Percentiles rank a stretch among this genome's conserved stretches.
Conservation (phyloP, 2,329 filamentous ascomycete genomes). For the Colletotrichum ledebouriae region DNA sequence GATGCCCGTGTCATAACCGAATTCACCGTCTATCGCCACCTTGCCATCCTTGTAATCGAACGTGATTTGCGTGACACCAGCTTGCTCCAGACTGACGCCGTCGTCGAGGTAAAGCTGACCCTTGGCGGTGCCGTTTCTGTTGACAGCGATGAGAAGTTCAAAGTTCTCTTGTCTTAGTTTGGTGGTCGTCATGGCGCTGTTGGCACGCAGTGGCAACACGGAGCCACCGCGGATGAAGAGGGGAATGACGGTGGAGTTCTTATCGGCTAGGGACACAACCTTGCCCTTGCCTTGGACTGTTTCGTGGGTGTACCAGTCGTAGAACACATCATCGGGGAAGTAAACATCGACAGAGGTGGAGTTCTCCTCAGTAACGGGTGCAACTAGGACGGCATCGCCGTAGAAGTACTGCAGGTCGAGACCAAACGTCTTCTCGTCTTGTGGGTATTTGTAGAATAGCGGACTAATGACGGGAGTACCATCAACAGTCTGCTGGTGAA, state of each 20-base stretch:
- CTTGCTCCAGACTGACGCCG: constrained; percentile 74
- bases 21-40: constrained; percentile 65
- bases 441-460: constrained; percentile 78
- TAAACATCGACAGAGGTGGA: constrained; percentile 61
- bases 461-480: constrained; percentile 78
- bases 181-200: constrained; percentile 72
- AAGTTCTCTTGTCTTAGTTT: constrained; percentile 76
- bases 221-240: constrained; percentile 75
- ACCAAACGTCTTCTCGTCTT: constrained; percentile 59
- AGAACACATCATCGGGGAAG: constrained; percentile 65
- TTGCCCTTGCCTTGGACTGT: constrained; percentile 40
- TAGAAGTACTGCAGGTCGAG: constrained; percentile 66
- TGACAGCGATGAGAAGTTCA: constrained; percentile 77
- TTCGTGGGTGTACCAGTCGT: constrained; percentile 65
- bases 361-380: constrained; percentile 61
- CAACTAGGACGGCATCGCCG: constrained; percentile 62
- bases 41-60: constrained; percentile 70
- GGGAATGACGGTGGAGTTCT: constrained; percentile 68
- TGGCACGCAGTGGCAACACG: constrained; percentile 72
- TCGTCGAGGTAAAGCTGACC: constrained; percentile 85
- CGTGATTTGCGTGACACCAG: constrained; percentile 66
- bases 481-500: constrained; percentile 69
- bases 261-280: constrained; percentile 46
- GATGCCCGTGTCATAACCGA: constrained; percentile 63
- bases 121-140: constrained; percentile 70